Percentiles rank a stretch among this genome's conserved stretches.
Evolutionary conservation across 805 yeast genomes (phyloP).

Genomic region (Sungouiozyma ichnusensis): DNA sequence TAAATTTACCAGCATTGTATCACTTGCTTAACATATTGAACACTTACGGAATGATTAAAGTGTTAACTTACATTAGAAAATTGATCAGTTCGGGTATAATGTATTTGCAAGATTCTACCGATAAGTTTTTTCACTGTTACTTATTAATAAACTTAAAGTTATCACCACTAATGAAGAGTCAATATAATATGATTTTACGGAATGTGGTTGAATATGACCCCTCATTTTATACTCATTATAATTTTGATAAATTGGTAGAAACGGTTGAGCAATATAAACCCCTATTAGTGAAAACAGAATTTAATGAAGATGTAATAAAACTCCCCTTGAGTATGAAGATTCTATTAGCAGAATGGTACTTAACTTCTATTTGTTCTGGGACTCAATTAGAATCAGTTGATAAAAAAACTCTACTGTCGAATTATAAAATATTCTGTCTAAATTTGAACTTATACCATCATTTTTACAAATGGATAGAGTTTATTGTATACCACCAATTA

Average conservation of each 20-base stretch:
- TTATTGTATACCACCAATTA: constrained; percentile 25
- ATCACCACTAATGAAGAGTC: constrained; percentile 37
- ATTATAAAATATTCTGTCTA: constrained; percentile 16
- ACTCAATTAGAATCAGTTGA: constrained; percentile 8
- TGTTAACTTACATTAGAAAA: constrained; percentile 57
- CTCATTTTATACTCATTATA: constrained; percentile 24
- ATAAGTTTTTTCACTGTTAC: constrained; percentile 42
- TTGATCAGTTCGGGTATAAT: constrained; percentile 81
- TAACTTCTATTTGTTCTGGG: constrained; percentile 32
- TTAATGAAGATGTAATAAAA: constrained; percentile 11
- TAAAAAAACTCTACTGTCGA: constrained; percentile 12
- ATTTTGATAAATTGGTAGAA: constrained; percentile 24
- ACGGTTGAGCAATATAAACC: constrained; percentile 27
- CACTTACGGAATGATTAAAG: constrained; percentile 36
- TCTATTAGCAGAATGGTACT: constrained; percentile 39
- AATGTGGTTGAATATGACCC: constrained; percentile 38
- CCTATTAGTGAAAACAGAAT: constrained; percentile 4
- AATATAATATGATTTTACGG: constrained; percentile 44
- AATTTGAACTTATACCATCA: constrained; percentile 22
- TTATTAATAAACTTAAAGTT: constrained; percentile 52
- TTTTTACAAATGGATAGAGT: constrained; percentile 29
- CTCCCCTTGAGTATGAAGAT: constrained; percentile 35
- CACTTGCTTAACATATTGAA: constrained; percentile 34
- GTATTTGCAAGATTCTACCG: constrained; percentile 44
- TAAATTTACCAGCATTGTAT: constrained; percentile 31